These are phyloP conservation scores for Gilbertella persicaria DNA, from an alignment of 371 early-diverging fungal genomes.

Conservation along the genomic window DNA sequence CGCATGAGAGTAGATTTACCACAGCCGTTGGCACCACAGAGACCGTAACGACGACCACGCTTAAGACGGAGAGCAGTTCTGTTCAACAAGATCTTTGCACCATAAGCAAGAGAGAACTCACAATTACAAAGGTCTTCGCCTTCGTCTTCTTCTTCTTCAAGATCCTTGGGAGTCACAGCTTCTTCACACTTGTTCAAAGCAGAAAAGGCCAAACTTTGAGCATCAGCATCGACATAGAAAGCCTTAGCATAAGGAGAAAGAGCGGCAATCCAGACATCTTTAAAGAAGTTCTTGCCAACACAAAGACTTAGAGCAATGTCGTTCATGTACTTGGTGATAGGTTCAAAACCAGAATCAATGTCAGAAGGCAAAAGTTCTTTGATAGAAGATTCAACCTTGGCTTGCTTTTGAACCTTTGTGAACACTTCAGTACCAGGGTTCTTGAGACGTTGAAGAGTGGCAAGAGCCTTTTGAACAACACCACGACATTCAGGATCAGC, in stretches of 20 bases:
- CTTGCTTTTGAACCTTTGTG: constrained; percentile 47
- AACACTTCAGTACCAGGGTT: constrained; percentile 32
- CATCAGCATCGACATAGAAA: constrained; percentile 46
- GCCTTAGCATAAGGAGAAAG: constrained; percentile 62
- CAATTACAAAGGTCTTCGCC: constrained; percentile 81
- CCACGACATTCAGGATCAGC: constrained; percentile 81
- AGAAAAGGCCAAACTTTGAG: constrained; percentile 31
- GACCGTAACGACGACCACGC: constrained; percentile 81
- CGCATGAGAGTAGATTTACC: constrained; percentile 91
- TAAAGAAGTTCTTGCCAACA: constrained; percentile 44
- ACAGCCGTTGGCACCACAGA: constrained; percentile 86
- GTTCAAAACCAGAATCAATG: constrained; percentile 22
- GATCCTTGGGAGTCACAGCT: constrained; percentile 37
- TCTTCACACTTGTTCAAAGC: constrained; percentile 48
- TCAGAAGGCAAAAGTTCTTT: constrained; percentile 40
- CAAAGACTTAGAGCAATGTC: constrained; percentile 47
- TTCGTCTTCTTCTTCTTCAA: constrained; percentile 59
- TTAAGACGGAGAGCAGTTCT: constrained; percentile 73
- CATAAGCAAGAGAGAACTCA: constrained; percentile 81
- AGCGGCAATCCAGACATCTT: constrained; percentile 34
- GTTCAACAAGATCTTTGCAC: constrained; percentile 82
- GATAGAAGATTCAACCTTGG: constrained; percentile 43
- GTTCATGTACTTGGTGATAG: constrained; percentile 45
- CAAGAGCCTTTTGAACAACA: constrained; percentile 57
- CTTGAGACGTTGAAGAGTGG: constrained; percentile 44